Evolutionary conservation across 2,329 filamentous ascomycete genomes (phyloP), one percentile per base, ranked within the genome.

Genomic region (Beauveria australis): DNA sequence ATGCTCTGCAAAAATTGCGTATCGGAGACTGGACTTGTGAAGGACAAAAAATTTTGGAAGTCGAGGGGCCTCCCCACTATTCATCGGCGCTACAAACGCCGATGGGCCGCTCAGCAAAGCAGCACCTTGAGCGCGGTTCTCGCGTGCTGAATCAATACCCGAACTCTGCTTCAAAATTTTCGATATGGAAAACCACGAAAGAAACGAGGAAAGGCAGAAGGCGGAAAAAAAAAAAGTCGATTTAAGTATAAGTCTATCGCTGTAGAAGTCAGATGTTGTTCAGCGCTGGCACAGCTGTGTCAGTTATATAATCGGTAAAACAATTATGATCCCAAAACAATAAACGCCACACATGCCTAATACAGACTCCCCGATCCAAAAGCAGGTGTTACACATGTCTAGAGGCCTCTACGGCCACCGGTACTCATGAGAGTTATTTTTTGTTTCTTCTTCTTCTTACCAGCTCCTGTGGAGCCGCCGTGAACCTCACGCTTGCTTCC

Each of bases 341-440:
- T 30, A 41, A 62, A 63, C 59, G 58, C 61, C 61, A 22, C 12
- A 48, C 19, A 61, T 60, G 58, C 61, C 46, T 14, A 47, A 46
- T 51, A n/a, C 51, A 9, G 22, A 61, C 46, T 49, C 48, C 47
- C n/a, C 6, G n/a, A 59, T 24, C 16, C 19, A 30, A 48, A 48
- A 24, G 2, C 22, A 43, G 22, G 10, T 33, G 33, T 49, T 49
- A 33, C 47, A 30, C 37, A 18, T 10, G 12, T 51, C 58, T 60
- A 79, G 28, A 73, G 71, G 26, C 79, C 79, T 64, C 80, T 73
- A 48, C 78, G 75, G n/a, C 82, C 78, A 51, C 82, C 81, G 1
- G 86, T 89, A 66, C 84, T 88, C 86, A 89, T 89, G 64, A 89
- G 71, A 16, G 85, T 89, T 63, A 89, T 88, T 75, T 88, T 89